phyloP scores from a whole-genome alignment of 352 stramenopile species.

The Phytophthora lateralis region DNA sequence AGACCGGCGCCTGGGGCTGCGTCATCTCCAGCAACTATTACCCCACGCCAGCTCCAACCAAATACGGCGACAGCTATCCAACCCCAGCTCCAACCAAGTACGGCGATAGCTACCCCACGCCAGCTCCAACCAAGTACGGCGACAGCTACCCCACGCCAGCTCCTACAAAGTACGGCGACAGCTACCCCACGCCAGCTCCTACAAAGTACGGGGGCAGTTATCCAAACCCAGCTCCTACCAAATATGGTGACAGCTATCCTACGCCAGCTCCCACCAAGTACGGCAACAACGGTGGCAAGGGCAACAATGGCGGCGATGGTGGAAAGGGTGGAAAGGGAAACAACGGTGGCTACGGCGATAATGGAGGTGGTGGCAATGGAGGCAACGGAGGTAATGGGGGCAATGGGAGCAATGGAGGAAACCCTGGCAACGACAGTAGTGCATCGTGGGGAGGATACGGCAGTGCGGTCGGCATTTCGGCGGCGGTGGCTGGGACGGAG shows the following conservation, averaged over 20 bases:
- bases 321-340: not conserved
- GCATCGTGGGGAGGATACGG: not conserved
- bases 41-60: constrained; percentile 39
- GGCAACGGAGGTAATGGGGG: constrained; percentile 8
- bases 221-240: constrained; percentile 41
- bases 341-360: constrained; percentile 6
- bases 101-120: not conserved
- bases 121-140: too few species aligned
- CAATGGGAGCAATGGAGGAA: constrained; percentile 9
- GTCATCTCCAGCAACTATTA: constrained; percentile 31
- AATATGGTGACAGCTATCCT: constrained; percentile 16
- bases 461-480: constrained; percentile 10
- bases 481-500: constrained; percentile 9
- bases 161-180: constrained; percentile 25
- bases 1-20: constrained; percentile 73
- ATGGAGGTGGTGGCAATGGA: constrained; percentile 13
- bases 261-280: constrained; percentile 17
- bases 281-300: not conserved
- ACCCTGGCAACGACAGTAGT: constrained; percentile 14
- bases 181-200: constrained; percentile 22
- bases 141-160: constrained; percentile 31
- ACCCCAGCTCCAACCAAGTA: constrained; percentile 38
- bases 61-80: constrained; percentile 18
- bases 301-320: not conserved
- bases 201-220: not conserved